Evolutionary conservation across 176 grass and related monocot species (phyloP).

Genomic region (Musa beccarii): DNA sequence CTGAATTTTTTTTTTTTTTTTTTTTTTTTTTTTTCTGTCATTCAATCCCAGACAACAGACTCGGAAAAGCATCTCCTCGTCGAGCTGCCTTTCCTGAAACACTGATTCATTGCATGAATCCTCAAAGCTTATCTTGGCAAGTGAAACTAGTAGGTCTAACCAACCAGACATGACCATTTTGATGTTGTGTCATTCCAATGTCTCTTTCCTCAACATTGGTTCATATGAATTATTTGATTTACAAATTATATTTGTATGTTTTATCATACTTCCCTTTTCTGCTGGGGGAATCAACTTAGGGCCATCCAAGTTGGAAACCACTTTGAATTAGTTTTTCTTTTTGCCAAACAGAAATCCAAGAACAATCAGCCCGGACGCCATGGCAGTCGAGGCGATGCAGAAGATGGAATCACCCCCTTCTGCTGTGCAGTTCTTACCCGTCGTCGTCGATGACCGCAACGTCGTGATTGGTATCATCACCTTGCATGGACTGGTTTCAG

Average conservation of each 20-base stretch:
- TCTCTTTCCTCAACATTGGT: neutral
- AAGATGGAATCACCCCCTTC: conserved; percentile 81
- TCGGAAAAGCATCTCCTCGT: too few relatives aligned
- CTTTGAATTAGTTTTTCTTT: neutral
- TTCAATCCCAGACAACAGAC: too few relatives aligned
- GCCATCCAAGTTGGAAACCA: too few relatives aligned
- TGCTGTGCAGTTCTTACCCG: conserved; percentile 93
- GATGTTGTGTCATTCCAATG: neutral
- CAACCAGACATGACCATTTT: neutral
- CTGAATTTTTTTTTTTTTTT: too few relatives aligned
- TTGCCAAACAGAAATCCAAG: conserved; percentile 53
- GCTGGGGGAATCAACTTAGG: neutral
- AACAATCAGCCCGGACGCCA: conserved; percentile 65
- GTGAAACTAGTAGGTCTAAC: neutral
- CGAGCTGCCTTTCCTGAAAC: too few relatives aligned
- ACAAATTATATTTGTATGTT: neutral
- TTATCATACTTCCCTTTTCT: neutral
- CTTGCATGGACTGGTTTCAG: conserved; percentile 83
- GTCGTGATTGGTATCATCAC: conserved; percentile 73
- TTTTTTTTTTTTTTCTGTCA: too few relatives aligned
- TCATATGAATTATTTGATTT: neutral
- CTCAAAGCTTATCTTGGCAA: neutral
- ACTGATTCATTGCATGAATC: too few relatives aligned
- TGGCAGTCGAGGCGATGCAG: conserved; percentile 79
- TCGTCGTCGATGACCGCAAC: conserved; percentile 50